A percentile compares a stretch with the other conserved stretches of the same genome.
Evolutionary conservation across 2,329 filamentous ascomycete genomes (phyloP).

Genomic region (Pyrenophora teres): DNA sequence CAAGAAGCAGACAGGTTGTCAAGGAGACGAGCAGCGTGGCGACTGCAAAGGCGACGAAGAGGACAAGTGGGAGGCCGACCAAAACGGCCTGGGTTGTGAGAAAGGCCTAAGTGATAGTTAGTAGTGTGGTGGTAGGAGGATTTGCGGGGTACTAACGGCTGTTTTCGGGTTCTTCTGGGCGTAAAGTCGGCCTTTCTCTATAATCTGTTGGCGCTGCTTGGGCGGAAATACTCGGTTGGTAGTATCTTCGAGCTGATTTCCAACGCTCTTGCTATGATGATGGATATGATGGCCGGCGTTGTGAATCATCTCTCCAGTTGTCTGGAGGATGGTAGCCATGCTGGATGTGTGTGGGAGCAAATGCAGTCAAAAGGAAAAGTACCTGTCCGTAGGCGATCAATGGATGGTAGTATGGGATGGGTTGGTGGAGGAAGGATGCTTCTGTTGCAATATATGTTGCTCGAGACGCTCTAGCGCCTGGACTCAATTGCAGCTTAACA

Average conservation of each 20-base stretch:
- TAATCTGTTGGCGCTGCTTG: conserved; percentile 61
- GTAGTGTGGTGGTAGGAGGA: background rate
- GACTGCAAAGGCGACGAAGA: conserved; percentile 70
- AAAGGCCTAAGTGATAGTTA: conserved; percentile 62
- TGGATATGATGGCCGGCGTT: conserved; percentile 23
- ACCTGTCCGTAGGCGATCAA: background rate
- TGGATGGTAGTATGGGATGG: background rate
- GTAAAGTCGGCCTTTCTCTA: conserved; percentile 60
- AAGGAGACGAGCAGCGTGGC: conserved; percentile 67
- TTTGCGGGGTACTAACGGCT: conserved; percentile 58
- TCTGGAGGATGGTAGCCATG: conserved; percentile 29
- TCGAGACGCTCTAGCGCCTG: conserved; percentile 1
- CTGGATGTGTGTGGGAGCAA: background rate
- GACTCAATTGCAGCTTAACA: background rate
- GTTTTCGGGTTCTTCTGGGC: conserved; percentile 69
- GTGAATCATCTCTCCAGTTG: conserved; percentile 34
- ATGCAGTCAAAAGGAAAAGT: background rate
- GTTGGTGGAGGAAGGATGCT: background rate
- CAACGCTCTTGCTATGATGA: conserved; percentile 17
- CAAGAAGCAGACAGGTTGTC: conserved; percentile 61
- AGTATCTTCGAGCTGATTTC: conserved; percentile 38
- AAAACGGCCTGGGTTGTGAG: conserved; percentile 67
- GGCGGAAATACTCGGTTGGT: conserved; percentile 64
- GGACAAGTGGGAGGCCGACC: conserved; percentile 67
- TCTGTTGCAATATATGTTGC: background rate